Base-by-base conservation (phyloP, 176 grass and related monocot genomes). In the Aegilops bicornis region DNA sequence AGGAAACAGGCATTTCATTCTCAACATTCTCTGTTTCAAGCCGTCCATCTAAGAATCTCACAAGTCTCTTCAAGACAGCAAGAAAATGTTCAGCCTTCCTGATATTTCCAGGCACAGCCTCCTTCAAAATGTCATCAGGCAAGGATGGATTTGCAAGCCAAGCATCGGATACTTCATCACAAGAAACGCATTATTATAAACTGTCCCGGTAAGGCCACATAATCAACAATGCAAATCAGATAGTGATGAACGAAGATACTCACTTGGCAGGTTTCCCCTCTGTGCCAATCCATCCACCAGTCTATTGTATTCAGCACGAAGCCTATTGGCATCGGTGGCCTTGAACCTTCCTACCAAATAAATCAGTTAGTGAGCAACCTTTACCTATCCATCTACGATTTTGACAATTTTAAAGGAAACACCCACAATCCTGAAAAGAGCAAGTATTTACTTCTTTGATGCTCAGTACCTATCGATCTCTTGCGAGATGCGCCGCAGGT, bases 311-410 rank as follows among this genome's bases (percentile, higher is more conserved):
- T 98, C 96, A 64, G 90, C 87, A 64, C 96, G 91, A 47, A 98
- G 86, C 86, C 93, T 98, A 66, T 91, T 88, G 86, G 96, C 96
- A 92, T 98, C 96, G 4, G 93, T 95, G 68, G 96, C 93, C 93
- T 98, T 95, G 65, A 98, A 95, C 96, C 96, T 98, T 98, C 91
- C 96, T 98, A 95, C 81, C 93, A 95, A 91, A 94, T 87, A 83
- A 81, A 88, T 64, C 77, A 79, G 82, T 90, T 75, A 88, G 83
- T 82, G 69, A 83, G 63, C 64, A 68, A 79, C 61, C 82, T 64
- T 64, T 56, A 83, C n/a, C 30, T 43, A 68, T 19, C 45, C 42
- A 82, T 79, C 56, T 64, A 42, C 56, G 14, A 66, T 19, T 66
- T 73, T 6, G 11, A 65, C 0, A 9, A 1, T 11, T 22, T 48